phyloP scores from a whole-genome alignment of 176 grass and related monocot species.

The Oryza officinalis region DNA sequence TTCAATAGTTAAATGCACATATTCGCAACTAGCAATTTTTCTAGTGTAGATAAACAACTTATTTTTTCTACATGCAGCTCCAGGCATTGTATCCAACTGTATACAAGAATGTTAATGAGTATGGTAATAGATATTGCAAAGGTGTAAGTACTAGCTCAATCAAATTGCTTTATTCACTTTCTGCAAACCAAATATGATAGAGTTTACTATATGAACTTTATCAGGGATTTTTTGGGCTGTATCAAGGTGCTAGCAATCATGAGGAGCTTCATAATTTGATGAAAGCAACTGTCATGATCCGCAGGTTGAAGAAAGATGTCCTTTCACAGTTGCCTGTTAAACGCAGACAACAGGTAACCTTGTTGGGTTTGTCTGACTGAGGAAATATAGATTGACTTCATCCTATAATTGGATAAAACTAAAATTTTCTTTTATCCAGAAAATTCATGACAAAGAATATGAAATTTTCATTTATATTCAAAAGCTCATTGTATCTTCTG shows the following conservation, averaged over 20 bases:
- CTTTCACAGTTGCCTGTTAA: slow-evolving; percentile 83
- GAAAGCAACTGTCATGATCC: slow-evolving; percentile 98
- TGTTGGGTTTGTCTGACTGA: background rate
- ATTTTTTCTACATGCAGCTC: slow-evolving; percentile 56
- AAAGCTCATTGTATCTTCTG: background rate
- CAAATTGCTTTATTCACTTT: slow-evolving; percentile 36
- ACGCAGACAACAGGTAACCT: slow-evolving; percentile 79
- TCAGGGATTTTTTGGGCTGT: slow-evolving; percentile 68
- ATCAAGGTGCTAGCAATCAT: slow-evolving; percentile 98
- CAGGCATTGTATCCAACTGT: slow-evolving; percentile 78
- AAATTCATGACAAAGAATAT: slow-evolving; percentile 9
- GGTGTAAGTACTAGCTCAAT: slow-evolving; percentile 73
- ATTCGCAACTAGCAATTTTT: slow-evolving; percentile 21
- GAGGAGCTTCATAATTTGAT: slow-evolving; percentile 96
- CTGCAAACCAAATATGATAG: slow-evolving; percentile 20
- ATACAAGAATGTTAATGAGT: slow-evolving; percentile 85
- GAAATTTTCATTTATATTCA: background rate
- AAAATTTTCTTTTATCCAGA: background rate
- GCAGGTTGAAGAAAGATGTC: slow-evolving; percentile 92
- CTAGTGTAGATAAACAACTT: background rate
- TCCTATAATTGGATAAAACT: background rate
- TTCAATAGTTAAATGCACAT: slow-evolving; percentile 12
- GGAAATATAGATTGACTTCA: background rate
- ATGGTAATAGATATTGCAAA: slow-evolving; percentile 89
- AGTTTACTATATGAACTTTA: slow-evolving; percentile 28